Conservation (phyloP, 176 grass and related monocot genomes). For the Pharus latifolius region DNA sequence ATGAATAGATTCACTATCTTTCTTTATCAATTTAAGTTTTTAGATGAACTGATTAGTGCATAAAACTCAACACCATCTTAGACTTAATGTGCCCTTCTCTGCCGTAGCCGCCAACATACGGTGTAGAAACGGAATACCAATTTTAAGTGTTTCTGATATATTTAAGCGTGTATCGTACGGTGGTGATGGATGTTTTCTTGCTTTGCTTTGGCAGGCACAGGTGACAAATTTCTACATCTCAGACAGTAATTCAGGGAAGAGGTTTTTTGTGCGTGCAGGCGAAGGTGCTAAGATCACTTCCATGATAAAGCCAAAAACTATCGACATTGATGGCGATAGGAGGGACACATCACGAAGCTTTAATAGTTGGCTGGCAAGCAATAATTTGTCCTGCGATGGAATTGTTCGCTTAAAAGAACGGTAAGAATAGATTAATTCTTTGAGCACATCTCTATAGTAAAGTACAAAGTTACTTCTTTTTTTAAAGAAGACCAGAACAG, state of each 20-base stretch:
- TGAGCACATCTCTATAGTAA: background rate
- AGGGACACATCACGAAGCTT: slow-evolving; percentile 25
- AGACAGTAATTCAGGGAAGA: slow-evolving; percentile 51
- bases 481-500: background rate
- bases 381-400: slow-evolving; percentile 27
- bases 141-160: no score
- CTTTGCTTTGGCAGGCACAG: slow-evolving; percentile 31
- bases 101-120: no score
- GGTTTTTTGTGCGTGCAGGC: slow-evolving; percentile 72
- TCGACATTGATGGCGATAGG: slow-evolving; percentile 26
- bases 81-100: no score
- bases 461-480: background rate
- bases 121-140: no score
- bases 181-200: background rate
- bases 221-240: slow-evolving; percentile 77
- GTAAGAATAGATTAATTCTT: slow-evolving; percentile 28
- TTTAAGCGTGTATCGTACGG: no score
- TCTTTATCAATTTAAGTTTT: no score
- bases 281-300: slow-evolving; percentile 37
- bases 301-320: slow-evolving; percentile 35
- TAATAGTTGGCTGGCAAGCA: slow-evolving; percentile 30
- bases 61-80: no score
- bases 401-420: slow-evolving; percentile 52
- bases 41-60: no score
- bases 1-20: no score